Conservation (phyloP, 2,329 filamentous ascomycete genomes). For the Fusarium nanum region DNA sequence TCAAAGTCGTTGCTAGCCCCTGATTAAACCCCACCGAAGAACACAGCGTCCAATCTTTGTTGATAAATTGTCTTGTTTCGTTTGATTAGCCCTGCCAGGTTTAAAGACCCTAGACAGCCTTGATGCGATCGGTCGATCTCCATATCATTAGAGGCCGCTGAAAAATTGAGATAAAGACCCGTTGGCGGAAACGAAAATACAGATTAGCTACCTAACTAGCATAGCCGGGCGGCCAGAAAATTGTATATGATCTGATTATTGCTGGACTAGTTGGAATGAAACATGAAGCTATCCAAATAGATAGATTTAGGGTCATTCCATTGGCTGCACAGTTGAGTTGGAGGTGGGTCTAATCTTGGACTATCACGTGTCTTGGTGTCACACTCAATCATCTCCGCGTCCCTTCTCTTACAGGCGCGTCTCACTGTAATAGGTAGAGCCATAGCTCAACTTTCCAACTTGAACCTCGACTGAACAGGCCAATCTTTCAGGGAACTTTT, state of each 20-base stretch:
- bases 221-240: neutral
- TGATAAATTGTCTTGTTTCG: slow-evolving; percentile 33
- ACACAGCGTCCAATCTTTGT: slow-evolving; percentile 31
- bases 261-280: slow-evolving; percentile 6
- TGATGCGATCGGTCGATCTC: slow-evolving; percentile 34
- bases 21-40: slow-evolving; percentile 27
- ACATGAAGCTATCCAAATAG: neutral
- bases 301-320: neutral
- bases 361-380: slow-evolving; percentile 45
- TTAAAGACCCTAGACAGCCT: slow-evolving; percentile 25
- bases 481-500: neutral
- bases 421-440: slow-evolving; percentile 4
- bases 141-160: slow-evolving; percentile 6
- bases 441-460: slow-evolving; percentile 9
- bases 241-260: neutral
- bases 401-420: slow-evolving; percentile 27
- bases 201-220: neutral
- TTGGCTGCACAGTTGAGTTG: neutral
- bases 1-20: slow-evolving; percentile 29
- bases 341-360: neutral
- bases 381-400: slow-evolving; percentile 25
- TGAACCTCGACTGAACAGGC: neutral
- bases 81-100: slow-evolving; percentile 35
- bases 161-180: neutral
- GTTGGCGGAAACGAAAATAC: slow-evolving; percentile 1